phyloP scores from a whole-genome alignment of 2,329 filamentous ascomycete species.

The Aspergillus ruber region DNA sequence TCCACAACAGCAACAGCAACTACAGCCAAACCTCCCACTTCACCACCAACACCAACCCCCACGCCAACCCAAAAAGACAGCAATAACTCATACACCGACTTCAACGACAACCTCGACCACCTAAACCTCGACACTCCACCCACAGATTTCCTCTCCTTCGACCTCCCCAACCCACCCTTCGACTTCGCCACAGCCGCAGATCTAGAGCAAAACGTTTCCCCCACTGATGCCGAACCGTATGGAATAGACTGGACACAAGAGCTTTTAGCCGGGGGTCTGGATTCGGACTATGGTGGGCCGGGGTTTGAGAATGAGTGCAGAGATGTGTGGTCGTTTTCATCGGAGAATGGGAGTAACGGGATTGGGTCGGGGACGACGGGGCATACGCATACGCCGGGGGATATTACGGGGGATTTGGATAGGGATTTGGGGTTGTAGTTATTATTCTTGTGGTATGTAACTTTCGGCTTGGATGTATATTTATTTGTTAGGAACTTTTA shows the following conservation, averaged over 20 bases:
- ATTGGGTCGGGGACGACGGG: conserved; percentile 6
- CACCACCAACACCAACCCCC: background rate
- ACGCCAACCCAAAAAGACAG: background rate
- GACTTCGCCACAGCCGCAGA: conserved; percentile 18
- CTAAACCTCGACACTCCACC: conserved; percentile 2
- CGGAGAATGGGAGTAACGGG: conserved; percentile 12
- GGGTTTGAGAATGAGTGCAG: conserved; percentile 3
- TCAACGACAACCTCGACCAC: conserved; percentile 16
- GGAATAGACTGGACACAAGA: conserved; percentile 28
- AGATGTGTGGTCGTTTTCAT: conserved; percentile 16
- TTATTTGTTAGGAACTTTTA: background rate
- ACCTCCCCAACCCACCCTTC: conserved; percentile 6
- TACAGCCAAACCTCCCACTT: background rate
- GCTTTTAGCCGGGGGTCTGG: conserved; percentile 16
- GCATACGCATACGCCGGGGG: background rate
- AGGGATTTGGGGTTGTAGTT: conserved; percentile 26
- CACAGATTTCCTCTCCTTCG: conserved; percentile 9
- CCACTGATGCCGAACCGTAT: conserved; percentile 10
- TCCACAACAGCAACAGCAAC: conserved; percentile 1
- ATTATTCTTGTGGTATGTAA: background rate
- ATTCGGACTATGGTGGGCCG: conserved; percentile 8
- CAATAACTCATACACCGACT: conserved; percentile 9
- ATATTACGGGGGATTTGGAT: conserved; percentile 34
- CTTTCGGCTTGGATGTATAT: too few species aligned
- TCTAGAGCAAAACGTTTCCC: conserved; percentile 6